Evolutionary conservation across 305 asterid species (phyloP), one percentile per base, ranked within the genome.

Genomic region (Salvia sclarea): DNA sequence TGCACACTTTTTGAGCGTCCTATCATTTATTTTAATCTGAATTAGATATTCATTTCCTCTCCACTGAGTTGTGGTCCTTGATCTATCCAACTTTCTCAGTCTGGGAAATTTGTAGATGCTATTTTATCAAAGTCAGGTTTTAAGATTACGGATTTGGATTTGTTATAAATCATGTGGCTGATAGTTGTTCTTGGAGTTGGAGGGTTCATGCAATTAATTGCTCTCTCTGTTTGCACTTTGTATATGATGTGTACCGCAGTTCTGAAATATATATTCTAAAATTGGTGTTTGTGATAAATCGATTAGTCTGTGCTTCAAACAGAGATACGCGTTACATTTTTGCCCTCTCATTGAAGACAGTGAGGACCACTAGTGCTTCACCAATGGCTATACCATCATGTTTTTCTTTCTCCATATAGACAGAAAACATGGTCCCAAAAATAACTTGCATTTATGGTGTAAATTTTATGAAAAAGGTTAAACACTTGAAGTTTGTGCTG

Each of bases 11-110:
- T 57, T 30, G 31, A 55, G 68, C 17, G 47, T 48, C 70, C 71
- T 33, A 14, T 61, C 14, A 22, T 77, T 69, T 73, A 45, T 69
- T 49, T 62, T 64, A 14, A 53, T 49, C 38, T 16, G 59, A 68
- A 24, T 69, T 59, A 22, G 37, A 41, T 68, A 24, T 49, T 58
- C 47, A 48, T 70, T 40, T 44, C 50, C 71, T 55, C 52, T 65
- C 74, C 62, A 25, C 37, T 60, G 24, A 50, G 71, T 38, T 28
- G 67, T 58, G 71, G 68, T 70, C 72, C 61, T 75, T 40, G 58
- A 62, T 50, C 35, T 13, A 28, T 25, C 24, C 28, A 25, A 33
- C 66, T 60, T 13, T 56, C 49, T 44, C 25, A 14, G 60, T 71
- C 66, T 6, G 18, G 55, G 43, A 37, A 37, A 24, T 18, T 14